Conservation (phyloP, 495 filamentous ascomycete species). For the Chaetomium fimeti region DNA sequence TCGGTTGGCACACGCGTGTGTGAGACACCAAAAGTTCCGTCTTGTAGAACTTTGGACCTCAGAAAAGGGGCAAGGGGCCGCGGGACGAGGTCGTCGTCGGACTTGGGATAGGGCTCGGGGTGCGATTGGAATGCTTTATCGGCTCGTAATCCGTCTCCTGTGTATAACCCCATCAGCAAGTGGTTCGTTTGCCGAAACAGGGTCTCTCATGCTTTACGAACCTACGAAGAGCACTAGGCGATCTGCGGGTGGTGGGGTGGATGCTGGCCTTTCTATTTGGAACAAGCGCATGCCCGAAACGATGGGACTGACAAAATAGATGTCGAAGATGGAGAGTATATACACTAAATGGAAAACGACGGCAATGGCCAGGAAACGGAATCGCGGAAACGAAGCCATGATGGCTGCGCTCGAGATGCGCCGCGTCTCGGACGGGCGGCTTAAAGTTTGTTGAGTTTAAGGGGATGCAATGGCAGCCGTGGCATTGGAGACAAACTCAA, state of each 20-base stretch:
- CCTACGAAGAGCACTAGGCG: slow-evolving; percentile 93
- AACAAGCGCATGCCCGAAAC: slow-evolving; percentile 91
- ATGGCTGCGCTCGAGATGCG: slow-evolving; percentile 21
- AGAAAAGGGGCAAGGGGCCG: slow-evolving; percentile 89
- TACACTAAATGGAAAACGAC: slow-evolving; percentile 94
- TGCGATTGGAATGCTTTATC: slow-evolving; percentile 98
- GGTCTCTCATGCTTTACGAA: slow-evolving; percentile 42
- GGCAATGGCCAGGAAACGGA: slow-evolving; percentile 87
- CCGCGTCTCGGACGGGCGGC: slow-evolving; percentile 8
- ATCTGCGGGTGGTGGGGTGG: slow-evolving; percentile 73
- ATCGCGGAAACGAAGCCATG: slow-evolving; percentile 80
- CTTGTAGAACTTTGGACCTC: slow-evolving; percentile 77
- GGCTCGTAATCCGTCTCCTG: slow-evolving; percentile 89
- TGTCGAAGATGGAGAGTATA: slow-evolving; percentile 96
- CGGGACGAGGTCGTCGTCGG: slow-evolving; percentile 55
- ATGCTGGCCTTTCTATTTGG: slow-evolving; percentile 60
- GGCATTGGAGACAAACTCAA: neutral
- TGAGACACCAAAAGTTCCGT: slow-evolving; percentile 98
- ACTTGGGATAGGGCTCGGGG: slow-evolving; percentile 77
- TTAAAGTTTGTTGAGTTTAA: neutral
- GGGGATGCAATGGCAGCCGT: neutral
- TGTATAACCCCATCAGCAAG: slow-evolving; percentile 10
- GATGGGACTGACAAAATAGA: slow-evolving; percentile 98
- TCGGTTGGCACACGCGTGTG: slow-evolving; percentile 98
- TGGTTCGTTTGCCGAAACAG: neutral